A percentile compares a stretch with the other conserved stretches of the same genome.
These are phyloP conservation scores for Claviceps quebecensis DNA, from an alignment of 2,329 filamentous ascomycete species.

Conservation along the genomic window DNA sequence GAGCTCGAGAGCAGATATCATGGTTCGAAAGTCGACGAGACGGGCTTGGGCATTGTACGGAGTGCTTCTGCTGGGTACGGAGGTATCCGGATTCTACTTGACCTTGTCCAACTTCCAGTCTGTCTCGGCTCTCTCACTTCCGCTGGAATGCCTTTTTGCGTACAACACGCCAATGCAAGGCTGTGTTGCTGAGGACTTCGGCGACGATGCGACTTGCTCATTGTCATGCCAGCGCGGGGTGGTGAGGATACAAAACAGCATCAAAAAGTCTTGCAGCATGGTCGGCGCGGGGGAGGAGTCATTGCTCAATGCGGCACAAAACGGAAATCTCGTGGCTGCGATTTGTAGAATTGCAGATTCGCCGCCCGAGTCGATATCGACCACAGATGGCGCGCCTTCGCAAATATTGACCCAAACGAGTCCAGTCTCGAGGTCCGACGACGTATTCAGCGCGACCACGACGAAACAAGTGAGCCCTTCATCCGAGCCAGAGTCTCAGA, in stretches of 20 bases:
- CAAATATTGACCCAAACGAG: conserved; percentile 1
- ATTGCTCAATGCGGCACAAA: conserved; percentile 22
- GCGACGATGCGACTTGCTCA: conserved; percentile 22
- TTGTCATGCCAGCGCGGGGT: conserved; percentile 19
- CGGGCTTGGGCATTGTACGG: conserved; percentile 6
- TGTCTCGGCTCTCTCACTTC: conserved; percentile 22
- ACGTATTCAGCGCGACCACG: background rate
- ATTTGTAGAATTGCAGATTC: conserved; percentile 17
- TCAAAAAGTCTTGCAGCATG: conserved; percentile 15
- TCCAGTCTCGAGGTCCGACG: background rate
- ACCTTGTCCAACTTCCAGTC: conserved; percentile 27
- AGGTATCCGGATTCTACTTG: conserved; percentile 13
- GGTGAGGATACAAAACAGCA: conserved; percentile 13
- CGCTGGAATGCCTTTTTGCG: conserved; percentile 24
- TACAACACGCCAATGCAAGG: conserved; percentile 27
- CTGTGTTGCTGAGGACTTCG: conserved; percentile 24
- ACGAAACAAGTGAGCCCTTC: background rate
- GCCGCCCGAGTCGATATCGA: conserved; percentile 3
- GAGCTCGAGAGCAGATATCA: background rate
- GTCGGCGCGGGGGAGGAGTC: conserved; percentile 15
- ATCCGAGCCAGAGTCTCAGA: too few relatives aligned
- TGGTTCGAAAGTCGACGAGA: background rate
- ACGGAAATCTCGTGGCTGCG: conserved; percentile 21
- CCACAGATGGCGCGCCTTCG: background rate
- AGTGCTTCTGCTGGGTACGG: conserved; percentile 12